Percentiles rank a stretch among this genome's conserved stretches.
Evolutionary conservation across 2,329 filamentous ascomycete genomes (phyloP).

Genomic region (Colletotrichum sansevieriae): DNA sequence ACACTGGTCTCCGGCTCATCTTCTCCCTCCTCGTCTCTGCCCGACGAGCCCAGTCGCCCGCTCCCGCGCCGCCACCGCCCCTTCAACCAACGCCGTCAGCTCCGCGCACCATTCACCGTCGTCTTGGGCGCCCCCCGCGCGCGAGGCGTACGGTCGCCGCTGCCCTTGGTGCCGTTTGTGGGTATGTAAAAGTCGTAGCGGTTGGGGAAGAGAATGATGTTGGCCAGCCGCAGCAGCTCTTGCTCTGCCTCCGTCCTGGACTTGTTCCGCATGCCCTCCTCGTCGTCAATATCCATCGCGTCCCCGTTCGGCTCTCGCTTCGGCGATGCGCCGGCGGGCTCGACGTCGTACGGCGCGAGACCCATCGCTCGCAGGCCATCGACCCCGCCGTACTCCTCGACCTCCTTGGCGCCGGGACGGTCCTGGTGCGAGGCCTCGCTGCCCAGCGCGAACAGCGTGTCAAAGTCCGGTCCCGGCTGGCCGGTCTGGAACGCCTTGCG

Average conservation of each 20-base stretch:
- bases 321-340: constrained; percentile 50
- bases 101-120: constrained; percentile 27
- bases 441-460: constrained; percentile 64
- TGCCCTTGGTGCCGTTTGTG: constrained; percentile 26
- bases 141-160: constrained; percentile 42
- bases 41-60: constrained; percentile 17
- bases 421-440: constrained; percentile 65
- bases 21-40: constrained; percentile 12
- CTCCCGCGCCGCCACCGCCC: constrained; percentile 41
- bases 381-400: constrained; percentile 63
- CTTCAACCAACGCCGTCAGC: constrained; percentile 45
- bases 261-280: constrained; percentile 45
- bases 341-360: constrained; percentile 63
- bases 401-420: constrained; percentile 64
- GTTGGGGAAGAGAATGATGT: constrained; percentile 68
- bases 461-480: constrained; percentile 68
- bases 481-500: constrained; percentile 67
- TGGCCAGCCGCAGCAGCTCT: constrained; percentile 66
- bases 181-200: constrained; percentile 44
- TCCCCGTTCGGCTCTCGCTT: constrained; percentile 40
- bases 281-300: constrained; percentile 47
- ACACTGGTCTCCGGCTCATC: constrained; percentile 23
- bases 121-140: constrained; percentile 27
- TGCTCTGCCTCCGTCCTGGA: constrained; percentile 58
- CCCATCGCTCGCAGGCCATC: constrained; percentile 70